Base-by-base conservation (phyloP, 805 yeast species). In the Cyberlindnera mrakii region DNA sequence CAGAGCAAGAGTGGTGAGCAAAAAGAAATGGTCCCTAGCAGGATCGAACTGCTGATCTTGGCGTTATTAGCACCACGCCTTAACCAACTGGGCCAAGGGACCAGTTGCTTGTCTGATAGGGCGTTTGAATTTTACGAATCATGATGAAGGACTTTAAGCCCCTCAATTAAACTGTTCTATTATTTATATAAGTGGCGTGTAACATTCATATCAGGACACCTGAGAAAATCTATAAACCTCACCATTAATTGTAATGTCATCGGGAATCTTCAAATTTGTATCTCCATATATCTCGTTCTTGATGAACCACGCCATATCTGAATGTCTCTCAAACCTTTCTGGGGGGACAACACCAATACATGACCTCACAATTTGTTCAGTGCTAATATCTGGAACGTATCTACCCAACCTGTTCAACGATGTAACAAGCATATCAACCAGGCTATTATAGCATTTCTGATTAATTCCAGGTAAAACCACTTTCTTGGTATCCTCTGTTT, bases 31-130 rank as follows among this genome's bases (percentile, higher is more conserved):
- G 78, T 80, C 84, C 84, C 84, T 79, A 78, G 84, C 86, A 77
- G 86, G 86, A 78, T 80, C 86, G 86, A 80, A 80, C 86, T 77
- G 86, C 84, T 78, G 86, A 80, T 79, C 86, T 60, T 60, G 62
- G 64, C 64, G 64, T 60, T 70, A 71, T 71, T 71, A 71, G 76
- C 75, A 71, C 75, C 71, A 71, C 75, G 75, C 76, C 77, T 70
- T 71, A 71, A 71, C 76, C 76, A 71, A 70, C 76, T 71, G 72
- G 76, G 76, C 76, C 76, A 71, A 71, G 75, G 73, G 76, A 71
- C 68, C 72, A 5, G 17, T 16, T 18, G 18, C 2, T 33, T 32
- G 36, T 30, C 41, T 2, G 30, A n/a, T n/a, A n/a, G n/a, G n/a
- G n/a, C n/a, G n/a, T n/a, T n/a, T n/a, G n/a, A n/a, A n/a, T n/a